A percentile compares a stretch with the other conserved stretches of the same genome.
phyloP scores from a whole-genome alignment of 345 rosid species.

The Schrenkiella parvula region DNA sequence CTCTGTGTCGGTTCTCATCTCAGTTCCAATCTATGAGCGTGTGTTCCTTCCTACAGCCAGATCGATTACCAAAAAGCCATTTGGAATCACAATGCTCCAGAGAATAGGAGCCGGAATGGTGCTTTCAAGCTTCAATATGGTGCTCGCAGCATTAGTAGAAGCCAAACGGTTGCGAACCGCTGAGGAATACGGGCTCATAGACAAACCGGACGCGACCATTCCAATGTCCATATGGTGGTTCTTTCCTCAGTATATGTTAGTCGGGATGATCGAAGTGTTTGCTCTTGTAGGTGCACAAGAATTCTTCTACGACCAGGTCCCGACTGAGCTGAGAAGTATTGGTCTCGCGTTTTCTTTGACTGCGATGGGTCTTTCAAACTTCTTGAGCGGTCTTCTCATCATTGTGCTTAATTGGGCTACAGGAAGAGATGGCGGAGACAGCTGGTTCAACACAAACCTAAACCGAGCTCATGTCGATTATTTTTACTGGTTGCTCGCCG shows the following conservation, averaged over 20 bases:
- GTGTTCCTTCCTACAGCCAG: background rate
- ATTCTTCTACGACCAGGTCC: constrained; percentile 6
- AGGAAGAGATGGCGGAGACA: background rate
- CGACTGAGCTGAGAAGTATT: background rate
- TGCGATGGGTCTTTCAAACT: background rate
- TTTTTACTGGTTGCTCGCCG: constrained; percentile 5
- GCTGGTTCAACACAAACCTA: background rate
- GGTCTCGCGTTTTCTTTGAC: constrained; percentile 6
- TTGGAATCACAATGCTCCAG: constrained; percentile 3
- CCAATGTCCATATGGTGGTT: constrained; percentile 11
- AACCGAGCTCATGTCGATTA: constrained; percentile 2
- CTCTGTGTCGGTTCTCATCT: background rate
- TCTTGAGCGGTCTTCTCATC: background rate
- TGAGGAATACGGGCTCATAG: background rate
- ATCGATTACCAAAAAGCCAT: background rate
- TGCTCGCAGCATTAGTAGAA: constrained; percentile 3
- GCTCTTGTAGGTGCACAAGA: background rate
- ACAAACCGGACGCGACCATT: background rate
- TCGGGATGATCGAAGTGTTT: background rate
- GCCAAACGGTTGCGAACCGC: background rate
- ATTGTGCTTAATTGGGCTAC: background rate
- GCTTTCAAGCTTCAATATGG: background rate
- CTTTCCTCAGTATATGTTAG: background rate
- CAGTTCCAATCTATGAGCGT: background rate
- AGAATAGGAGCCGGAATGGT: constrained; percentile 6